Evolutionary conservation across 78 protist genomes (phyloP).

Genomic region (Dictyostelium firmibasis): DNA sequence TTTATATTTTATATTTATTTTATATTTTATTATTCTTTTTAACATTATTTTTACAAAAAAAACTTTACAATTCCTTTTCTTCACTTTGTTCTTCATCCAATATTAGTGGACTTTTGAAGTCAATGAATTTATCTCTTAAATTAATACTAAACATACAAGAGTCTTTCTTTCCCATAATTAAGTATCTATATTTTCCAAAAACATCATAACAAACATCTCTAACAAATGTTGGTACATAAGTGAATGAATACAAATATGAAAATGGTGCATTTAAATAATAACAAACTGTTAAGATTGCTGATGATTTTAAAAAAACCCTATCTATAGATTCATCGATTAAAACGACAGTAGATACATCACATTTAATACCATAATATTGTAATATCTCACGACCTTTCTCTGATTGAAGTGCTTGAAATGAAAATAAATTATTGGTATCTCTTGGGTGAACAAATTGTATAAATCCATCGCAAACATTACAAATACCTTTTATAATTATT

Average conservation of each 20-base stretch:
- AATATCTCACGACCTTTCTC: slow-evolving; percentile 53
- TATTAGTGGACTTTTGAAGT: slow-evolving; percentile 51
- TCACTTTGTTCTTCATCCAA: not conserved
- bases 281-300: slow-evolving; percentile 48
- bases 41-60: not conserved
- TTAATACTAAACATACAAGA: slow-evolving; percentile 28
- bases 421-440: not conserved
- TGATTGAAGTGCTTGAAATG: slow-evolving; percentile 48
- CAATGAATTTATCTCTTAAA: slow-evolving; percentile 58
- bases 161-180: slow-evolving; percentile 73
- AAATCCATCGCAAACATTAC: slow-evolving; percentile 79
- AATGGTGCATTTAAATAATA: slow-evolving; percentile 39
- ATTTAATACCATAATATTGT: slow-evolving; percentile 40
- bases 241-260: slow-evolving; percentile 5
- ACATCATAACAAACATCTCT: slow-evolving; percentile 62
- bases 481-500: not conserved
- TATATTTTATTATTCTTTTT: not conserved
- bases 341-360: slow-evolving; percentile 74
- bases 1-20: not conserved
- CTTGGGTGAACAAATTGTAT: not conserved
- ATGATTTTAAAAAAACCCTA: slow-evolving; percentile 33
- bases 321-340: slow-evolving; percentile 53
- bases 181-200: slow-evolving; percentile 49
- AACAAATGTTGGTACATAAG: slow-evolving; percentile 50
- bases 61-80: not conserved